These are phyloP conservation scores for Backusella sp. DNA, from an alignment of 192 early-diverging fungal genomes.

Conservation along the genomic window DNA sequence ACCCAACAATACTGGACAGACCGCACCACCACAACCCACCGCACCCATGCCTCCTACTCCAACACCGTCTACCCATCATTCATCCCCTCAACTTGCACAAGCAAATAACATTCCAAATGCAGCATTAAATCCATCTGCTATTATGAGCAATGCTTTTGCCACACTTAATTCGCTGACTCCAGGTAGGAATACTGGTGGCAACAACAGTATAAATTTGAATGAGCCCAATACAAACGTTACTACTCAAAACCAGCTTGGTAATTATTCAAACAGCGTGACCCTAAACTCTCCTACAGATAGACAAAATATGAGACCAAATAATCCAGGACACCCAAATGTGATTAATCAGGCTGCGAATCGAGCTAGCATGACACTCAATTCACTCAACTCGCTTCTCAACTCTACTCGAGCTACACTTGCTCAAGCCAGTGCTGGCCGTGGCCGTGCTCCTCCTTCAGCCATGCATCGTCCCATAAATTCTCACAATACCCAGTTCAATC, in stretches of 20 bases:
- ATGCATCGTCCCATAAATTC: background rate
- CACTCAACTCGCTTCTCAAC: background rate
- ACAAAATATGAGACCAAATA: background rate
- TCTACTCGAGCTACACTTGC: background rate
- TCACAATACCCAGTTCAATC: background rate
- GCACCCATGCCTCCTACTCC: background rate
- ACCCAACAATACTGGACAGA: background rate
- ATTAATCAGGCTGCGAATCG: background rate
- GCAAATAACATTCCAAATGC: background rate
- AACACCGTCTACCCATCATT: background rate
- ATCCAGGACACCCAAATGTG: background rate
- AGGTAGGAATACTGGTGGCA: slow-evolving; percentile 4
- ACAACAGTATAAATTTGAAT: slow-evolving; percentile 1
- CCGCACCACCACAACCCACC: background rate
- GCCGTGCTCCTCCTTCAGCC: background rate
- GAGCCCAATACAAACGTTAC: background rate
- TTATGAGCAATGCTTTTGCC: background rate
- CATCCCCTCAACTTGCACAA: background rate
- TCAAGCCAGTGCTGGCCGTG: background rate
- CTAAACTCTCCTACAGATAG: background rate
- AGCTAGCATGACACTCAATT: background rate
- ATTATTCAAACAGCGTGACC: background rate
- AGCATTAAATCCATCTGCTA: background rate
- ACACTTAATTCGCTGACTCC: background rate
- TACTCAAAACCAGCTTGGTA: background rate